Evolutionary conservation across 805 yeast genomes (phyloP), one percentile per base, ranked within the genome.

Genomic region (Wickerhamiella hasegawae): DNA sequence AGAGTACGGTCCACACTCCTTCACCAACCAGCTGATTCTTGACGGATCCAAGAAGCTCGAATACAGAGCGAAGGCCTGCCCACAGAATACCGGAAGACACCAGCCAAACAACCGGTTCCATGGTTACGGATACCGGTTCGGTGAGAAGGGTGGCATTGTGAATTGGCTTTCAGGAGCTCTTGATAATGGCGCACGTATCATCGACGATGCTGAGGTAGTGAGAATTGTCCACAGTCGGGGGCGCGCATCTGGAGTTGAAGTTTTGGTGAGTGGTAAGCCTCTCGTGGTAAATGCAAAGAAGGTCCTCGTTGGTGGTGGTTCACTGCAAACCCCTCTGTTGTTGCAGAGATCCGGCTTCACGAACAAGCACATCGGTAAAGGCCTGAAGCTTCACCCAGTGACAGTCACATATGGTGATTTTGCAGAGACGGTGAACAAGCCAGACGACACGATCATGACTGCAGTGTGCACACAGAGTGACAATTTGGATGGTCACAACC

Each of bases 301-400:
- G 39, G 60, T 62, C 27, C 59, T 69, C 18, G 62, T 60, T 8
- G 44, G 64, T 18, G 66, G 64, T 9, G 75, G 76, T 2, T 51
- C 71, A 0, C 53, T 70, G 27, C 55, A 63, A 14, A 66, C 76
- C 1, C 76, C 75, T 1, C 44, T 57, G 1, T 45, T 69, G 8
- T 57, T 70, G 36, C 57, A 57, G 46, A 54, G 63, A 19, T 67
- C 73, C 1, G 66, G 68, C 1, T 70, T 70, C 47, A 58, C 44
- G 45, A 68, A 69, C 48, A 60, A 54, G 41, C 56, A 67, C 44
- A 70, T 70, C 45, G 75, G 76, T 17, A 39, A 47, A 12, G 65
- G 69, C 37, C 60, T 70, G 41, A 65, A 65, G 44, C 55, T 70
- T 31, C 76, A 70, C 46, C 75, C 76, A 0, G 65, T 56, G 1